Evolutionary conservation across 441 rosid species (phyloP), one percentile per base, ranked within the genome.

Genomic region (Hura crepitans): DNA sequence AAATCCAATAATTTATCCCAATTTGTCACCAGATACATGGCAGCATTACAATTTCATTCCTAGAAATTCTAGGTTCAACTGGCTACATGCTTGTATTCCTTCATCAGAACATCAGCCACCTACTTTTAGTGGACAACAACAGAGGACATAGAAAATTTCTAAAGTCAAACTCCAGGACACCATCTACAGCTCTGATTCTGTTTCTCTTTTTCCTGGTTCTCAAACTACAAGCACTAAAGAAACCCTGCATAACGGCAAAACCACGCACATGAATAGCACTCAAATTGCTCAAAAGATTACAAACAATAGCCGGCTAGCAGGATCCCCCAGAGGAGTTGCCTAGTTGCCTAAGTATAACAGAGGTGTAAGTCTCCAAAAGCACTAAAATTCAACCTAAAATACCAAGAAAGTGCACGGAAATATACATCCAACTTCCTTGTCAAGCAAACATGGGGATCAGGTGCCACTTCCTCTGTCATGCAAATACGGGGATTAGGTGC

Each of bases 121-220:
- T 31, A 65, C 69, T 30, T 27, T 12, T 31, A 28, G 17, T 23
- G 42, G 23, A 33, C 18, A 13, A 65, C 17, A 31, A 27, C 23
- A 43, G 65, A 57, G 39, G 23, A 31, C n/a, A 14, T 42, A 43
- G 37, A 12, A 17, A 39, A 55, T 15, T 15, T 55, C 33, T 10
- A 11, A 49, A 23, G 37, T 55, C 7, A 68, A n/a, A 27, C 53
- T 66, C 45, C 71, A 56, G 55, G 15, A 27, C 0, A n/a, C n/a
- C n/a, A 50, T 46, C 68, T 35, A 50, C 12, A 66, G 45, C n/a
- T 35, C 47, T n/a, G n/a, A 22, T 30, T 69, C 46, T 69, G 46
- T 12, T 35, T 68, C 28, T 23, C 43, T 49, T 70, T n/a, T 49
- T 47, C 53, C n/a, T 31, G 22, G 39, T 37, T 39, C 14, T 18